These are phyloP conservation scores for Albugo laibachii DNA, from an alignment of 352 stramenopile genomes.

Conservation along the genomic window DNA sequence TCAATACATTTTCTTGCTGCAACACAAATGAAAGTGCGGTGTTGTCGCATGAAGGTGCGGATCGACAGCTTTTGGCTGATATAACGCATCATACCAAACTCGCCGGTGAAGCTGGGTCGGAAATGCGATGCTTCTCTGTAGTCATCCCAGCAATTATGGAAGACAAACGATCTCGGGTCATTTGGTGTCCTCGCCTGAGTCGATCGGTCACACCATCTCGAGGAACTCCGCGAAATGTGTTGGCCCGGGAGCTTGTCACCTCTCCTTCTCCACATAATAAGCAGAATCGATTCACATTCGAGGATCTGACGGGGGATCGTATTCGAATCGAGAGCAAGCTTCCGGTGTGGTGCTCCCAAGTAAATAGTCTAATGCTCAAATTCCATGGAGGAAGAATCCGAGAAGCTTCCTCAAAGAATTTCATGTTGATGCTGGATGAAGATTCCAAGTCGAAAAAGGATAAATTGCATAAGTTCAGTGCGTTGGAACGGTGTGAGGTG, in stretches of 20 bases:
- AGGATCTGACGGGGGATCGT: constrained; percentile 38
- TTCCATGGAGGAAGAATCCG: constrained; percentile 74
- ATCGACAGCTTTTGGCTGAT: constrained; percentile 64
- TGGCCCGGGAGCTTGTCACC: constrained; percentile 30
- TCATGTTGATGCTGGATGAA: constrained; percentile 72
- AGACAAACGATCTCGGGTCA: constrained; percentile 48
- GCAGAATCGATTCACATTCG: constrained; percentile 59
- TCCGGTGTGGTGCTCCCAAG: constrained; percentile 69
- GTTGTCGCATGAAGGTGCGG: constrained; percentile 18
- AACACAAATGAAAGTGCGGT: constrained; percentile 37
- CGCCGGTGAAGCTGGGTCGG: constrained; percentile 42
- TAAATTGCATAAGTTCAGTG: constrained; percentile 1
- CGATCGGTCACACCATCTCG: constrained; percentile 30
- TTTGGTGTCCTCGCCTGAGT: constrained; percentile 67
- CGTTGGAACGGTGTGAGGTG: background rate
- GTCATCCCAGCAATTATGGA: constrained; percentile 67
- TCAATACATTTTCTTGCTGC: constrained; percentile 65
- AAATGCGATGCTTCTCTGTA: constrained; percentile 71
- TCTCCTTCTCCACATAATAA: constrained; percentile 52
- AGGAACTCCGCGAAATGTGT: constrained; percentile 34
- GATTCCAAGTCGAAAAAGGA: constrained; percentile 14
- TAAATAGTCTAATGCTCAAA: constrained; percentile 78
- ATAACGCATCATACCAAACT: constrained; percentile 73
- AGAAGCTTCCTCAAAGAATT: constrained; percentile 80
- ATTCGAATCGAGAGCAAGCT: constrained; percentile 72